Evolutionary conservation across 805 yeast species (phyloP).

Genomic region (Nematodospora valgi): DNA sequence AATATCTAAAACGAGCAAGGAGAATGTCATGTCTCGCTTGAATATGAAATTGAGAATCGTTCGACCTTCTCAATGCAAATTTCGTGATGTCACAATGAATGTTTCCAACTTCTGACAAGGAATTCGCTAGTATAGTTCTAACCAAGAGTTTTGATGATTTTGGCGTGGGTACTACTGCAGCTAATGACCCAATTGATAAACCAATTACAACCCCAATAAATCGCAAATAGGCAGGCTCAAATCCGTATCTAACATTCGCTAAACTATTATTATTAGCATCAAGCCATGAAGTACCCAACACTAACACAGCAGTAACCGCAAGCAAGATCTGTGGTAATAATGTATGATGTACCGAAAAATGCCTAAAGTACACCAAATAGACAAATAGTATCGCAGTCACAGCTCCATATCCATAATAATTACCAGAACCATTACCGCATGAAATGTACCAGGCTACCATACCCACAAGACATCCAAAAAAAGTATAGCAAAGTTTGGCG

Average conservation of each 20-base stretch:
- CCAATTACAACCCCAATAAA: constrained; percentile 29
- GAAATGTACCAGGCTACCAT: constrained; percentile 34
- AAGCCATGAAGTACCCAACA: constrained; percentile 32
- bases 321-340: constrained; percentile 25
- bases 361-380: constrained; percentile 23
- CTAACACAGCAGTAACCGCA: constrained; percentile 25
- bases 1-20: constrained; percentile 17
- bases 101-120: constrained; percentile 23
- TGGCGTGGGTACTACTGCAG: constrained; percentile 28
- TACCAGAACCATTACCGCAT: constrained; percentile 29
- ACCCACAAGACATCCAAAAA: constrained; percentile 28
- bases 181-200: constrained; percentile 26
- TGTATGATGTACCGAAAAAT: constrained; percentile 26
- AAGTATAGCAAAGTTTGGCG: constrained; percentile 22
- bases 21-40: constrained; percentile 20
- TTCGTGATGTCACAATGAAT: constrained; percentile 26
- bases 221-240: constrained; percentile 23
- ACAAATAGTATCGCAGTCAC: constrained; percentile 25
- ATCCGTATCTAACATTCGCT: constrained; percentile 27
- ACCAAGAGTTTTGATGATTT: constrained; percentile 25
- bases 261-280: constrained; percentile 14
- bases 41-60: constrained; percentile 18
- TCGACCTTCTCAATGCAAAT: constrained; percentile 22
- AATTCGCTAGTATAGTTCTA: constrained; percentile 19
- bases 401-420: constrained; percentile 27